These are phyloP conservation scores for Fraxinus floribunda DNA, from an alignment of 305 asterid species.

Conservation along the genomic window DNA sequence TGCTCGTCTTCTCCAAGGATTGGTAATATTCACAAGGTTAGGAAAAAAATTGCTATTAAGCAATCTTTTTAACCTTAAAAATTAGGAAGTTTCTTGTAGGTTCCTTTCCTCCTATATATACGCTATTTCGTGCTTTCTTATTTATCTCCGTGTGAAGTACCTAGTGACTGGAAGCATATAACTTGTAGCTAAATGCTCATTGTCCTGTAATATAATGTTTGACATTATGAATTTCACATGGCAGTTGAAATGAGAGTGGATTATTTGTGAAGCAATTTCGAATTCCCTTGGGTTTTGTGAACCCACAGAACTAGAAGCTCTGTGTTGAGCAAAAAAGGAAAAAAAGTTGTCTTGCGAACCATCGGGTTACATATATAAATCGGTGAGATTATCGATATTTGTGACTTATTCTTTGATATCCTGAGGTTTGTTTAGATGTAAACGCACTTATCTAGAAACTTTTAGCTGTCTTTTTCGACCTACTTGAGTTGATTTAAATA, in stretches of 20 bases:
- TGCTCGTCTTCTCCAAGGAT: constrained; percentile 48
- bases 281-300: not conserved
- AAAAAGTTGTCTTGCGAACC: not conserved
- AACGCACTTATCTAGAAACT: not conserved
- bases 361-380: not conserved
- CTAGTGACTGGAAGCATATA: not conserved
- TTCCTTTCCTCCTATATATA: not conserved
- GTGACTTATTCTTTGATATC: not conserved
- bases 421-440: not conserved
- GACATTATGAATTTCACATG: not conserved
- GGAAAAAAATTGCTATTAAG: constrained; percentile 27
- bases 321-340: not conserved
- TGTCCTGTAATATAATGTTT: not conserved
- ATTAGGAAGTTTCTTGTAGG: not conserved
- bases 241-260: not conserved
- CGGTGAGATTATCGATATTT: not conserved
- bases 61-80: not conserved
- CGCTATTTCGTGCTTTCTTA: not conserved
- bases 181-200: not conserved
- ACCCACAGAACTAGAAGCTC: not conserved
- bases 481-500: not conserved
- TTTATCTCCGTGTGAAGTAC: not conserved
- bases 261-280: not conserved
- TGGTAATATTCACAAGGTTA: constrained; percentile 34
- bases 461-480: not conserved